Conservation (phyloP, 768 basidiomycete species). For the Mycena pura region DNA sequence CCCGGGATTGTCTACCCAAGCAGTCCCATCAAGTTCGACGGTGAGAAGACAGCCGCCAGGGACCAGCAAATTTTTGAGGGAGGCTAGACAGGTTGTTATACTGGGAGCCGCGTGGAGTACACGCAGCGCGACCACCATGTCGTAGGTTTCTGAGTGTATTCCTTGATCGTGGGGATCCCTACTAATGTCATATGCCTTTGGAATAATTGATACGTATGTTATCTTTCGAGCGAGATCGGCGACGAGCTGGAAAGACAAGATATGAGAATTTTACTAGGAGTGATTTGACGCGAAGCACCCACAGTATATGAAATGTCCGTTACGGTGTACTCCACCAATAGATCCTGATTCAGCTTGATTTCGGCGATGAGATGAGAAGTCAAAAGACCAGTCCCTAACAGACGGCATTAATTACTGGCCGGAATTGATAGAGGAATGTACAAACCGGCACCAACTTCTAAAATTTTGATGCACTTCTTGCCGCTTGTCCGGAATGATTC, state of each 20-base stretch:
- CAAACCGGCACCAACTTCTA: constrained; percentile 14
- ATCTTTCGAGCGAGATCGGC: neutral
- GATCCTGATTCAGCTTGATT: neutral
- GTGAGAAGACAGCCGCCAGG: constrained; percentile 10
- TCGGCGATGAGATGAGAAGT: neutral
- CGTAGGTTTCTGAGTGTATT: neutral
- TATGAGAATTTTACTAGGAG: neutral
- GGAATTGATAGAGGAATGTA: neutral
- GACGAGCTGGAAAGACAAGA: neutral
- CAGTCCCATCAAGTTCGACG: constrained; percentile 3
- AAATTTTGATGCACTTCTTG: neutral
- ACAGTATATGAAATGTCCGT: constrained; percentile 13
- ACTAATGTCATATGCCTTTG: constrained; percentile 8
- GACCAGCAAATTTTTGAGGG: neutral
- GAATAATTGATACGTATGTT: neutral
- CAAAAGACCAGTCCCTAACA: constrained; percentile 10
- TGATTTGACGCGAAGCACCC: neutral
- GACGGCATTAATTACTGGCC: neutral
- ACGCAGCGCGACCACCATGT: constrained; percentile 5
- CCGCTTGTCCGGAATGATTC: neutral
- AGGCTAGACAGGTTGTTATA: neutral
- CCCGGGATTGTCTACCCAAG: neutral
- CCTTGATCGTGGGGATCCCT: constrained; percentile 1
- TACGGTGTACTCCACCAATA: constrained; percentile 10
- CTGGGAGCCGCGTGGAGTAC: constrained; percentile 4